Evolutionary conservation across 208 protist genomes (phyloP), one percentile per base, ranked within the genome.

Genomic region (Polymyxa betae): DNA sequence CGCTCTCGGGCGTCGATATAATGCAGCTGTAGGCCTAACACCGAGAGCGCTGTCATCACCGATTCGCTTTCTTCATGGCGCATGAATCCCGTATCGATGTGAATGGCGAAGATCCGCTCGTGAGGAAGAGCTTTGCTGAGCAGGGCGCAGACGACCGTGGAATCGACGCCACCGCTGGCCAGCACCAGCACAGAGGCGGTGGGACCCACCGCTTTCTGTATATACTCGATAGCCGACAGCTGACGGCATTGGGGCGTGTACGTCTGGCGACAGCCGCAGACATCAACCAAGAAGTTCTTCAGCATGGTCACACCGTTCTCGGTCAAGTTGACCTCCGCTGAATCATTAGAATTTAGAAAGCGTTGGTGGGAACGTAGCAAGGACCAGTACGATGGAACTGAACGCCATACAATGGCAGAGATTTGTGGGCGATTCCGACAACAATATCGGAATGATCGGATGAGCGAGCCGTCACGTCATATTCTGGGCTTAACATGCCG

Each of bases 61-160:
- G 90, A 45, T 77, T 88, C 91, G 77, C 95, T 97, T 92, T 99
- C 98, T 40, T 96, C 54, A 66, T 92, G 92, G 29, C 98, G 95
- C 97, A 99, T 98, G 92, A 99, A 98, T 38, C 98, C 98, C 93
- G 99, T 97, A 92, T 99, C 97, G 64, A 99, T 96, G 45, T 98
- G 97, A n/a, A 99, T 91, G 60, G 97, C 97, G n/a, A 97, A 92
- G 10, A 99, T 95, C 24, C 96, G 94, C 77, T 98, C 96, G 0
- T 96, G 93, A 0, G 97, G 97, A 24, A 99, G 77, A 0, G 72
- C 72, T 93, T 98, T 97, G 35, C 96, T 89, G 0, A 99, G 92
- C 12, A 99, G 94, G 49, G 97, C 97, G 0, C 97, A 97, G 92
- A 96, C 97, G n/a, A 99, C 98, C 0, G 97, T 97, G 66, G 96